phyloP scores from a whole-genome alignment of 495 filamentous ascomycete genomes.

The Aspergillus hancockii region DNA sequence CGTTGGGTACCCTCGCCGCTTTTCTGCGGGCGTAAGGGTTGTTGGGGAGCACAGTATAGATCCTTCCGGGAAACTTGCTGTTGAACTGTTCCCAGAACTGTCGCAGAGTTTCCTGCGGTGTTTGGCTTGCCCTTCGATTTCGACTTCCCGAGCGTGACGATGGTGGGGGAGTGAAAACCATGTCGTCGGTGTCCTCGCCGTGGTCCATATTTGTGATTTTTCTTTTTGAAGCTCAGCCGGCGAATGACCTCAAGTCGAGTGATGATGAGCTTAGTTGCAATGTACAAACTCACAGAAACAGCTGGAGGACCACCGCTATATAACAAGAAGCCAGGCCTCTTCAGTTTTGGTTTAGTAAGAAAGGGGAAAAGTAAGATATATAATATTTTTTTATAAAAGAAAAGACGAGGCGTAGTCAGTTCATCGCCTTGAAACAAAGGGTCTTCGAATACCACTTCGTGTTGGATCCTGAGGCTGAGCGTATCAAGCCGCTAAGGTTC shows the following conservation, averaged over 20 bases:
- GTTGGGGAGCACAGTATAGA: slow-evolving; percentile 71
- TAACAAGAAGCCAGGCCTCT: neutral
- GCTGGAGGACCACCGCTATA: neutral
- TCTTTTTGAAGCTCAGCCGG: neutral
- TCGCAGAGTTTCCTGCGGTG: slow-evolving; percentile 71
- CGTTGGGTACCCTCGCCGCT: slow-evolving; percentile 54
- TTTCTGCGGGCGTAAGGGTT: slow-evolving; percentile 68
- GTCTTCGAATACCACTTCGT: neutral
- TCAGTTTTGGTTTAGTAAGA: neutral
- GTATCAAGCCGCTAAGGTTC: slow-evolving; percentile 4
- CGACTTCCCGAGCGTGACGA: slow-evolving; percentile 43
- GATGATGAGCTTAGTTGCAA: neutral
- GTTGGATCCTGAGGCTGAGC: slow-evolving; percentile 6
- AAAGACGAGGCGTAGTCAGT: neutral
- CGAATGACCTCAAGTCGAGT: neutral
- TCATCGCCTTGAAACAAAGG: slow-evolving; percentile 1
- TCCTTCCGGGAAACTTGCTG: slow-evolving; percentile 59
- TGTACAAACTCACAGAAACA: neutral
- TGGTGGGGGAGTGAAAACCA: slow-evolving; percentile 27
- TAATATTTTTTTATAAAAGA: neutral
- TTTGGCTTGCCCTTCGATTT: slow-evolving; percentile 51
- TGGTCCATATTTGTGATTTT: slow-evolving; percentile 28
- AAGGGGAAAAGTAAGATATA: neutral
- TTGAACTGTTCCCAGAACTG: slow-evolving; percentile 81
- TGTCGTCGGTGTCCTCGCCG: slow-evolving; percentile 36